These are phyloP conservation scores for Mortierella sp. DNA, from an alignment of 371 early-diverging fungal species.

Conservation along the genomic window DNA sequence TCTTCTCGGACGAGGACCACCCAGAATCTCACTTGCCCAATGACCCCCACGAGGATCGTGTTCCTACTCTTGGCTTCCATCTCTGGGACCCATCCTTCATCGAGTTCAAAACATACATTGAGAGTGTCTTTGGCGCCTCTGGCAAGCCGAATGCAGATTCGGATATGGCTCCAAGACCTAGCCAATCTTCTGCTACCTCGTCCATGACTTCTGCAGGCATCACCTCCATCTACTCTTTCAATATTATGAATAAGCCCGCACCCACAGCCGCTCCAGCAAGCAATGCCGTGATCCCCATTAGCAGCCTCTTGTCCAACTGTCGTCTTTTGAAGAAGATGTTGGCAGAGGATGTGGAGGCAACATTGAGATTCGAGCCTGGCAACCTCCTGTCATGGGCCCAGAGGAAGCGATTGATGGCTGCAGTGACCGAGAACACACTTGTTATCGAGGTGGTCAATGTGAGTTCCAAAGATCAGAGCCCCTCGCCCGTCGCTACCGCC, in stretches of 20 bases:
- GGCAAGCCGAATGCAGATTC: slow-evolving; percentile 1
- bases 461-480: slow-evolving; percentile 12
- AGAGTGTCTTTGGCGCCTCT: slow-evolving; percentile 24
- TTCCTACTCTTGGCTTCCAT: slow-evolving; percentile 50
- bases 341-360: slow-evolving; percentile 50
- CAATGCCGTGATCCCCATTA: slow-evolving; percentile 47
- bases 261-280: slow-evolving; percentile 4
- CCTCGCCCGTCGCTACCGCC: slow-evolving; percentile 4
- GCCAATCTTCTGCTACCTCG: slow-evolving; percentile 10
- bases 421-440: slow-evolving; percentile 49
- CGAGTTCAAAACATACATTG: slow-evolving; percentile 49
- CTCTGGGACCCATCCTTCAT: slow-evolving; percentile 53
- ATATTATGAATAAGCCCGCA: slow-evolving; percentile 25
- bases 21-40: slow-evolving; percentile 48
- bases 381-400: slow-evolving; percentile 52
- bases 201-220: slow-evolving; percentile 16
- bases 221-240: slow-evolving; percentile 45
- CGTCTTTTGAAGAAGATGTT: slow-evolving; percentile 49
- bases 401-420: slow-evolving; percentile 46
- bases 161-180: background rate
- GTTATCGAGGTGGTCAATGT: slow-evolving; percentile 40
- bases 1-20: slow-evolving; percentile 51
- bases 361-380: slow-evolving; percentile 48
- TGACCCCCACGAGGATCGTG: slow-evolving; percentile 43
- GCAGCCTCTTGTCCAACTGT: slow-evolving; percentile 41